phyloP scores from a whole-genome alignment of 2,329 filamentous ascomycete genomes.

The Beauveria rudraprayagi region DNA sequence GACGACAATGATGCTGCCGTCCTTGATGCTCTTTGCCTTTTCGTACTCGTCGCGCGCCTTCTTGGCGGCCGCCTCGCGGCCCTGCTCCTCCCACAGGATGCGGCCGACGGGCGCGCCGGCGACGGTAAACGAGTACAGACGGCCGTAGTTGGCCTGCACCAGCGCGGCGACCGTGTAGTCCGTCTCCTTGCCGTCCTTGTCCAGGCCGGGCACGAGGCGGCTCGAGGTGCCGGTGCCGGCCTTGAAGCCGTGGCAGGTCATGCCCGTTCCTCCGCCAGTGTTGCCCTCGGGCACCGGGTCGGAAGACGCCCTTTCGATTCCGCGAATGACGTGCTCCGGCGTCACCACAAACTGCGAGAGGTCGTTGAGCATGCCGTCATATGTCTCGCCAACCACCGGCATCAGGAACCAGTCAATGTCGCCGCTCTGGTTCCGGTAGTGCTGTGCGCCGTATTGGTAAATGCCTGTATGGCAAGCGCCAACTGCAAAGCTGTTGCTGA shows the following conservation, averaged over 20 bases:
- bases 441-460: constrained; percentile 42
- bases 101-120: constrained; percentile 50
- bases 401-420: constrained; percentile 42
- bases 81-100: constrained; percentile 30
- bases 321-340: constrained; percentile 42
- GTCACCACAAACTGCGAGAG: constrained; percentile 42
- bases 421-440: constrained; percentile 30
- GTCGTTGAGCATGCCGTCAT: constrained; percentile 50
- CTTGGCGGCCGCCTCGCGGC: background rate
- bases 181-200: constrained; percentile 20
- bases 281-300: constrained; percentile 49
- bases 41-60: constrained; percentile 18
- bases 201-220: constrained; percentile 32
- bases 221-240: constrained; percentile 53
- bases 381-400: constrained; percentile 52
- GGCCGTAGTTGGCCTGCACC: constrained; percentile 55
- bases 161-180: constrained; percentile 49
- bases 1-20: constrained; percentile 53
- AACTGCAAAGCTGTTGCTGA: constrained; percentile 49
- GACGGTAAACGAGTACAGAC: constrained; percentile 44
- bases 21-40: constrained; percentile 39
- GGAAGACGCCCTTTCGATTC: constrained; percentile 40
- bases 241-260: constrained; percentile 55
- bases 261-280: constrained; percentile 54
- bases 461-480: constrained; percentile 47